Percentiles rank a stretch among this genome's conserved stretches.
phyloP scores from a whole-genome alignment of 2,329 filamentous ascomycete genomes.

The Pseudogymnoascus sp. region DNA sequence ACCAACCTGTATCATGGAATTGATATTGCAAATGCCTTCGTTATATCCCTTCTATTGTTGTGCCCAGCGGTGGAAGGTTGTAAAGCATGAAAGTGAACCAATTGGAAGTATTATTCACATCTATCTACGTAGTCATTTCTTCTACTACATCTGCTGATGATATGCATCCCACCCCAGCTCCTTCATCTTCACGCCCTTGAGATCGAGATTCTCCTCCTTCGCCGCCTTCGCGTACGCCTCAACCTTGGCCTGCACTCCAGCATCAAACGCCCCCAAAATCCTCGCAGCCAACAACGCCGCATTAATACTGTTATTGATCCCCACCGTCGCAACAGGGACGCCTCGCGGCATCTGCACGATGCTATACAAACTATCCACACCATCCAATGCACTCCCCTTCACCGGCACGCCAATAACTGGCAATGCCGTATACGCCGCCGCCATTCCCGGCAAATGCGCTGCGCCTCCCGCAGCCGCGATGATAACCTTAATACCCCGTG shows the following conservation, averaged over 20 bases:
- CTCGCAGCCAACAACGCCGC: constrained; percentile 63
- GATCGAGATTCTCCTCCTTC: constrained; percentile 53
- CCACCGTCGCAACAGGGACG: constrained; percentile 65
- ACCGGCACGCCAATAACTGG: constrained; percentile 73
- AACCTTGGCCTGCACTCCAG: constrained; percentile 47
- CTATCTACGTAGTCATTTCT: not conserved
- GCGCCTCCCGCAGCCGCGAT: constrained; percentile 70
- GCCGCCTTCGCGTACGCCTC: constrained; percentile 48
- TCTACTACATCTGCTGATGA: constrained; percentile 12
- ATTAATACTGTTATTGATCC: constrained; percentile 73
- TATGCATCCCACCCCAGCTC: constrained; percentile 50
- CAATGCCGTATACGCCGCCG: constrained; percentile 59
- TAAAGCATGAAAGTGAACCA: not conserved
- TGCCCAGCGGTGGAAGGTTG: not conserved
- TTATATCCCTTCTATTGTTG: not conserved
- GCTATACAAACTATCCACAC: constrained; percentile 60
- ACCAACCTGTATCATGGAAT: not conserved
- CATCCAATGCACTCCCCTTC: constrained; percentile 63
- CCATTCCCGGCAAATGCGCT: constrained; percentile 67
- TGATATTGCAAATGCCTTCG: not conserved
- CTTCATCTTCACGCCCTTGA: constrained; percentile 50
- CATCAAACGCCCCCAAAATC: constrained; percentile 52
- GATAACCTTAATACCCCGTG: constrained; percentile 60
- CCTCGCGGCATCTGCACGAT: constrained; percentile 71
- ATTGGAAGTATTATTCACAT: not conserved